phyloP scores from a whole-genome alignment of 139 green algal species.

The Limnomonas spitsbergensis region DNA sequence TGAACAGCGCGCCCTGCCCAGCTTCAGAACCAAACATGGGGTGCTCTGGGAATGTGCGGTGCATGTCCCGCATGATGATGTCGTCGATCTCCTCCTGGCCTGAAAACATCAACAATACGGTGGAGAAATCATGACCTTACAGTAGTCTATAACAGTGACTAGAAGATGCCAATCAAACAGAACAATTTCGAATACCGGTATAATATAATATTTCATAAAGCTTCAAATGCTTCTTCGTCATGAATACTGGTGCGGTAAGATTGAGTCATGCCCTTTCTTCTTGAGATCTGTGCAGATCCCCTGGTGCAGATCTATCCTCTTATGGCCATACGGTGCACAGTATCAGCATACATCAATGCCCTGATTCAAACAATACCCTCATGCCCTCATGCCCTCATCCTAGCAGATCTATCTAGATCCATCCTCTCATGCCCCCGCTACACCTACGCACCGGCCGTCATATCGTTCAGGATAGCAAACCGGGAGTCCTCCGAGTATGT shows the following conservation, averaged over 20 bases:
- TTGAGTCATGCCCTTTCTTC: too few species aligned
- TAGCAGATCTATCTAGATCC: too few species aligned
- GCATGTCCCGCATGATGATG: slow-evolving; percentile 85
- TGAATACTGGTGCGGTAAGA: too few species aligned
- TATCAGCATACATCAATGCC: too few species aligned
- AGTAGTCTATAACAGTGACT: neutral
- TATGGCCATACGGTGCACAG: too few species aligned
- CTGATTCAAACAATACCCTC: too few species aligned
- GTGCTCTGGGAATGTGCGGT: slow-evolving; percentile 93
- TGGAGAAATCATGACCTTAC: neutral
- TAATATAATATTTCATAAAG: neutral
- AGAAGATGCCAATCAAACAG: neutral
- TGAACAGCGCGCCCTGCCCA: slow-evolving; percentile 77
- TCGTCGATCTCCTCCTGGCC: slow-evolving; percentile 82
- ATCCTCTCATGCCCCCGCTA: too few species aligned
- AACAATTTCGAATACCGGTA: neutral
- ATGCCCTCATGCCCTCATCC: too few species aligned
- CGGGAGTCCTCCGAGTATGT: slow-evolving; percentile 33
- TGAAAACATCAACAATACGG: too few species aligned
- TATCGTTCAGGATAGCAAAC: slow-evolving; percentile 73
- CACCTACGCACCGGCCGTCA: slow-evolving; percentile 47
- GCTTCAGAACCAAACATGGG: slow-evolving; percentile 69
- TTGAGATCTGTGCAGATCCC: too few species aligned
- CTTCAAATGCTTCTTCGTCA: neutral
- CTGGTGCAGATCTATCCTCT: too few species aligned